phyloP scores from a whole-genome alignment of 371 early-diverging fungal genomes.

The Mortierella sp. region DNA sequence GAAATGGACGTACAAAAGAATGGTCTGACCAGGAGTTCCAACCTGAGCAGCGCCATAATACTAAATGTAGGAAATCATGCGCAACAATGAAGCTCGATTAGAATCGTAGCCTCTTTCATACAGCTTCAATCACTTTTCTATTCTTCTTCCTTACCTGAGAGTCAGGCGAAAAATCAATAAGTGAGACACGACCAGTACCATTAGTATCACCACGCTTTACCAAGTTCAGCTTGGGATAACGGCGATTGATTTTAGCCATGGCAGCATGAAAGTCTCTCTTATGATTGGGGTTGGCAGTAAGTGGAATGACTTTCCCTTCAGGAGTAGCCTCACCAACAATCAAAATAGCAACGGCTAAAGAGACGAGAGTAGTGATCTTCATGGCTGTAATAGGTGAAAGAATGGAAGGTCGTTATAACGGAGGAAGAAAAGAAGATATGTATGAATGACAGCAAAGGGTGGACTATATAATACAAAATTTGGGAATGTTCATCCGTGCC shows the following conservation, averaged over 20 bases:
- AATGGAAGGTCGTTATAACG: not conserved
- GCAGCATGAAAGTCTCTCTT: constrained; percentile 24
- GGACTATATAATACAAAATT: not conserved
- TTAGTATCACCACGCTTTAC: constrained; percentile 5
- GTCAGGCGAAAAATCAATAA: not conserved
- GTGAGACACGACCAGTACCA: not conserved
- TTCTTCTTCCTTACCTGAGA: constrained; percentile 4
- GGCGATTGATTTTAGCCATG: constrained; percentile 24
- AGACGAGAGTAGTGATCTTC: constrained; percentile 31
- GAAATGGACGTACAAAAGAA: constrained; percentile 6
- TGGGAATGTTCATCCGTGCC: not conserved
- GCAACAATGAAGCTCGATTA: too few relatives aligned
- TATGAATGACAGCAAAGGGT: not conserved
- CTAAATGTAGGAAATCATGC: too few relatives aligned
- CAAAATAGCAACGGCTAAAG: constrained; percentile 24
- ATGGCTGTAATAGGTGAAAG: constrained; percentile 7
- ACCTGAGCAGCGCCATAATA: constrained; percentile 8
- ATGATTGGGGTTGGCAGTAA: constrained; percentile 25
- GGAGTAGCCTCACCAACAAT: constrained; percentile 20
- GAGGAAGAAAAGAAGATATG: not conserved
- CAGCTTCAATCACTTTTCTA: too few relatives aligned
- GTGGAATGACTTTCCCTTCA: constrained; percentile 10
- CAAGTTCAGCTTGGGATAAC: constrained; percentile 20
- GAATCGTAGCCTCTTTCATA: too few relatives aligned
- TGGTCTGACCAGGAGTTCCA: constrained; percentile 12